phyloP scores from a whole-genome alignment of 2,329 filamentous ascomycete genomes.

The Penicillium sp. region DNA sequence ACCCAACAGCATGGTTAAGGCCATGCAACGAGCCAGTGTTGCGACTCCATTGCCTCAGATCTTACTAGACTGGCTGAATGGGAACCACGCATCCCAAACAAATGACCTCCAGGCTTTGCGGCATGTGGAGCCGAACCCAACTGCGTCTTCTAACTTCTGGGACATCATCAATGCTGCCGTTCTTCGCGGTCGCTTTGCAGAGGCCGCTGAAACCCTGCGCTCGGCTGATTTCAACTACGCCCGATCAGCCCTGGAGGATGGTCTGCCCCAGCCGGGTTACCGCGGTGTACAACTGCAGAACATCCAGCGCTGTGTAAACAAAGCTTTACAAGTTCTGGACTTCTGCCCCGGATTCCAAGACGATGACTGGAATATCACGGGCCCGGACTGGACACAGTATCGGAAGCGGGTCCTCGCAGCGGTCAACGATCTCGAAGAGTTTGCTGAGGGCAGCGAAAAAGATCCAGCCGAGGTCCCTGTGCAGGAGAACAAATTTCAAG shows the following conservation, averaged over 20 bases:
- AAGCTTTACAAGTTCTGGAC: constrained; percentile 68
- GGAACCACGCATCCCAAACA: constrained; percentile 70
- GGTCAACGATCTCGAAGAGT: constrained; percentile 68
- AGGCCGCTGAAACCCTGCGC: constrained; percentile 66
- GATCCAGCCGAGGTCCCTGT: constrained; percentile 41
- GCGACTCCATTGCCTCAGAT: constrained; percentile 65
- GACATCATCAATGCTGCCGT: constrained; percentile 73
- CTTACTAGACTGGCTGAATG: constrained; percentile 78
- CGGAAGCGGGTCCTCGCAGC: constrained; percentile 70
- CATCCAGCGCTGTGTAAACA: constrained; percentile 68
- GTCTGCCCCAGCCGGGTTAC: constrained; percentile 66
- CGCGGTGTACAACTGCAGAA: constrained; percentile 73
- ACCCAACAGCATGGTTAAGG: constrained; percentile 31
- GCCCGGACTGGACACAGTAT: constrained; percentile 80
- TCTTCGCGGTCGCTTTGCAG: constrained; percentile 70
- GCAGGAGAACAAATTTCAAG: constrained; percentile 47
- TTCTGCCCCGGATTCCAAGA: constrained; percentile 66
- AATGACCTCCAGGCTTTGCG: constrained; percentile 66
- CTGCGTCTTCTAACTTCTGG: constrained; percentile 79
- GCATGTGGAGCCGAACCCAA: constrained; percentile 67
- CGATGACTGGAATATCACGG: constrained; percentile 77
- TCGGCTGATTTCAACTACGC: constrained; percentile 78
- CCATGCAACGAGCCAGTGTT: constrained; percentile 25
- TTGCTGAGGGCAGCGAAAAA: constrained; percentile 71
- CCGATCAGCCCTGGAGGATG: constrained; percentile 62